Percentiles rank a stretch among this genome's conserved stretches.
phyloP scores from a whole-genome alignment of 73 alveolate genomes.

The Paramecium primaurelia region DNA sequence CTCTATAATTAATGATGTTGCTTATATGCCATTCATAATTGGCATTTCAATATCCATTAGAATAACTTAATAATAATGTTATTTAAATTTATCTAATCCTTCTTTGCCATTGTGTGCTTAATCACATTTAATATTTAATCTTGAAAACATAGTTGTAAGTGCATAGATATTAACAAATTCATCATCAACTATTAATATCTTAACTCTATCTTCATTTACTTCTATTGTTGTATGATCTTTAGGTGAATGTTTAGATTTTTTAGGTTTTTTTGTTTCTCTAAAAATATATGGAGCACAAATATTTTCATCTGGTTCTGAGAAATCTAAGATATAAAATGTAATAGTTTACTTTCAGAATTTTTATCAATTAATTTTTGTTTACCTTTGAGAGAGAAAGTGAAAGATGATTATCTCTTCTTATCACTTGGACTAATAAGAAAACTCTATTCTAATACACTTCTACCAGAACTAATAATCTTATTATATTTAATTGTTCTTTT shows the following conservation, averaged over 20 bases:
- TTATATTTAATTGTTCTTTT: neutral
- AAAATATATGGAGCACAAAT: neutral
- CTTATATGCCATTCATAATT: neutral
- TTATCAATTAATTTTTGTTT: neutral
- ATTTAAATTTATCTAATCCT: neutral
- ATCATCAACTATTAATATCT: neutral
- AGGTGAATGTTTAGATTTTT: neutral
- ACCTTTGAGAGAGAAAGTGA: neutral
- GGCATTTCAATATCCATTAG: slow-evolving; percentile 36
- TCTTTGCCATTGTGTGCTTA: neutral
- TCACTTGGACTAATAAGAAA: slow-evolving; percentile 11
- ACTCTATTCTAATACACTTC: neutral
- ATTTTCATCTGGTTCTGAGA: neutral
- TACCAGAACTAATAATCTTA: neutral
- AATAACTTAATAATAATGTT: neutral
- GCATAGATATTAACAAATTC: slow-evolving; percentile 44
- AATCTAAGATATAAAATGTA: neutral
- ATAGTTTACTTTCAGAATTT: neutral
- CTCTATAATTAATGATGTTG: neutral
- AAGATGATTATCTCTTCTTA: neutral
- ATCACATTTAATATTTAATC: neutral
- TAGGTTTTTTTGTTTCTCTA: neutral
- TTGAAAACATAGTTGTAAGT: neutral
- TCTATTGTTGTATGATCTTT: neutral
- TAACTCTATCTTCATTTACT: neutral